A percentile compares a stretch with the other conserved stretches of the same genome.
These are phyloP conservation scores for Diplodia sapinea DNA, from an alignment of 2,329 filamentous ascomycete species.

Conservation along the genomic window DNA sequence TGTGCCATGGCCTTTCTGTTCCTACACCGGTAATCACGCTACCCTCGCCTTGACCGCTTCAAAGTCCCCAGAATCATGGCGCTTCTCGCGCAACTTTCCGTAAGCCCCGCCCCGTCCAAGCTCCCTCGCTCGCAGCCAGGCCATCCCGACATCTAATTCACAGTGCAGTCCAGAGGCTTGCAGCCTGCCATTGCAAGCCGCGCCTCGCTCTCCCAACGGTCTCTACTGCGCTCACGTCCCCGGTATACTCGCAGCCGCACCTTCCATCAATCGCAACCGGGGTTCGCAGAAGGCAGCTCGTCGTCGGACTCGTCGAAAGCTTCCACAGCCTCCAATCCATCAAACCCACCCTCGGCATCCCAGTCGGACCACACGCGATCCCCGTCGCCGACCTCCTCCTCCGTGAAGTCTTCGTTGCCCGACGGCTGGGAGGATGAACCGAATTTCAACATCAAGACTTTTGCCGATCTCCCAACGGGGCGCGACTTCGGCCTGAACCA, in stretches of 20 bases:
- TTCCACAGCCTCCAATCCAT: conserved; percentile 35
- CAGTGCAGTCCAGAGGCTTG: conserved; percentile 37
- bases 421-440: conserved; percentile 77
- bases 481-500: conserved; percentile 92
- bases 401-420: conserved; percentile 44
- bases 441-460: conserved; percentile 72
- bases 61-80: conserved; percentile 27
- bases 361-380: not conserved
- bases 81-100: conserved; percentile 31
- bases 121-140: conserved; percentile 19
- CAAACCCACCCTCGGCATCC: conserved; percentile 21
- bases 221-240: not conserved
- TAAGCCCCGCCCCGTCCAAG: conserved; percentile 25
- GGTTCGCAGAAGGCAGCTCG: not conserved
- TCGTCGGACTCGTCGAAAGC: conserved; percentile 35
- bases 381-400: conserved; percentile 22
- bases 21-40: conserved; percentile 27
- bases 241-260: conserved; percentile 6
- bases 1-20: too few species aligned
- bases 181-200: conserved; percentile 41
- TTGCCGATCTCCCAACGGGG: conserved; percentile 73
- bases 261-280: conserved; percentile 11
- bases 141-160: conserved; percentile 24
- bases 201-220: conserved; percentile 1
- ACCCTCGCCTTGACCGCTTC: too few species aligned